Base-by-base conservation (phyloP, 179 eudicot genomes). In the Patellifolia procumbens region DNA sequence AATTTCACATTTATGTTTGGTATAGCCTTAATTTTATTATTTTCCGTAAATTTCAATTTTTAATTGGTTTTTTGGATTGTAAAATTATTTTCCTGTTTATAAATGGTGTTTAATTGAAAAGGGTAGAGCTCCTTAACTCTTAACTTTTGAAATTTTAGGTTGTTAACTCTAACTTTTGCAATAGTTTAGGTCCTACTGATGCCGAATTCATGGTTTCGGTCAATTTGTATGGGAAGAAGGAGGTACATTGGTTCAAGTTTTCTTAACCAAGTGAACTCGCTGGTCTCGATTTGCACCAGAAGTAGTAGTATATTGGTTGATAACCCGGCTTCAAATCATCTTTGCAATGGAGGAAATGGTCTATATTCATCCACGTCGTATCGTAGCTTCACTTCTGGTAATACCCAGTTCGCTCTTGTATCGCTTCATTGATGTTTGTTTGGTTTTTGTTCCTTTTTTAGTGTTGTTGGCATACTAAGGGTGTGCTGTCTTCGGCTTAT, bases 191-290 rank as follows among this genome's bases (percentile, higher is more conserved):
- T n/a, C n/a, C n/a, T n/a, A n/a, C n/a, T 62, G 68, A 83, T 83
- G 83, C 75, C 48, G 22, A 76, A 68, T 83, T 79, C 73, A 72
- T 76, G 80, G 83, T 69, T 76, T 52, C 67, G 83, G 12, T 56
- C 69, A 60, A 11, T 79, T 58, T 72, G 65, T 68, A 35, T 56
- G 64, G 24, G 17, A 51, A 75, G 72, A 76, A 79, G 81, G 74
- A 72, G 75, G 72, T 62, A 46, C 51, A 49, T 68, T 72, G 42
- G 67, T 24, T 48, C 39, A 16, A 5, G 26, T 46, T 69, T 71
- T 70, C 55, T 59, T 34, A 7, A 7, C 78, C 66, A 74, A 68
- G 19, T 78, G 46, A 68, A 11, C 37, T 69, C 35, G 7, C 32
- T 45, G 12, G 24, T 42, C 51, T 13, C 51, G 31, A 68, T 51